Base-by-base conservation (phyloP, 495 filamentous ascomycete species). In the Talaromyces adpressus region DNA sequence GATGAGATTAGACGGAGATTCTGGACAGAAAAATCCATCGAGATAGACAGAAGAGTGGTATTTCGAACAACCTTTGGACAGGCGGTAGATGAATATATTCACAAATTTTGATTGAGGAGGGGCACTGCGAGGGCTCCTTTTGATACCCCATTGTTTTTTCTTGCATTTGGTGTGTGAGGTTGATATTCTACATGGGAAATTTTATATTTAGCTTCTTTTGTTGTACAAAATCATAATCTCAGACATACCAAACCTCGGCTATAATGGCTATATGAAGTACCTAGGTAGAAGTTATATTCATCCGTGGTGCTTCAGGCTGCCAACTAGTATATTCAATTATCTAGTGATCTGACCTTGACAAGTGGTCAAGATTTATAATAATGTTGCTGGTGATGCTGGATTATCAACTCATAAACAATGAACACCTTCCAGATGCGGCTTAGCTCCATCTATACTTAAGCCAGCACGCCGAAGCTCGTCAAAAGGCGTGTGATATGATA, bases 141-240 rank as follows among this genome's bases (percentile, higher is more conserved):
- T 62, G 60, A 62, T 62, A 62, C 60, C 60, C 60, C 60, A 62
- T 62, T 51, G 60, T 49, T 29, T 62, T 27, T 47, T 47, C 29
- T 62, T 62, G 45, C 27, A 62, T 62, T 62, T 53, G 60, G 45
- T 53, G 58, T 60, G 45, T 62, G 29, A 49, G 45, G 45, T 62
- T 62, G 45, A 27, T 61, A 39, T 36, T 25, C 18, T 62, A 51
- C 29, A 51, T 53, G 60, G 27, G 60, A 62, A 34, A n/a, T 32
- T 49, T 22, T 49, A 7, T 41, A 20, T 32, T 62, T 62, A 62
- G 25, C 45, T 51, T 51, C 12, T 34, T 61, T 61, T 53, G 22
- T 36, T 58, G 56, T 45, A 61, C 49, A 45, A 60, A 57, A 58
- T 8, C 25, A 58, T 59, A 6, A 57, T 49, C 22, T 41, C 36